Conservation (phyloP, 352 stramenopile genomes). For the Globisporangium uncinulatum region DNA sequence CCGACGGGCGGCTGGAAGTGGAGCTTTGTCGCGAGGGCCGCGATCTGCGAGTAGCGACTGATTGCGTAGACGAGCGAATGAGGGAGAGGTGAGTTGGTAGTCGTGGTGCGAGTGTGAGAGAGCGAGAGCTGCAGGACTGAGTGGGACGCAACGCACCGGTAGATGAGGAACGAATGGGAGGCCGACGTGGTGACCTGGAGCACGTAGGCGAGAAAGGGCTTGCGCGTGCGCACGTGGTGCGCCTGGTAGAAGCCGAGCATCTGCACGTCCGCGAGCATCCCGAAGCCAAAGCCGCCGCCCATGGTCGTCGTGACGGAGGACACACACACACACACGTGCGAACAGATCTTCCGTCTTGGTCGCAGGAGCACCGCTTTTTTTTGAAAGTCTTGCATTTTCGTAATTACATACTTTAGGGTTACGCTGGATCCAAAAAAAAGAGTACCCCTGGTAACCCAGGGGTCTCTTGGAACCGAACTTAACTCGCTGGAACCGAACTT, state of each 20-base stretch:
- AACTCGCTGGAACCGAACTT: no score
- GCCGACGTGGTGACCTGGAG: slow-evolving; percentile 46
- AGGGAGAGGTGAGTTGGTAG: not conserved
- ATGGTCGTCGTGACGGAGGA: slow-evolving; percentile 4
- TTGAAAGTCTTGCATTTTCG: no score
- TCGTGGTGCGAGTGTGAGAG: not conserved
- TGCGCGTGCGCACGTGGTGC: slow-evolving; percentile 34
- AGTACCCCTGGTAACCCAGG: no score
- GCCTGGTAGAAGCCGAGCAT: slow-evolving; percentile 81
- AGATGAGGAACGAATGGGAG: slow-evolving; percentile 55
- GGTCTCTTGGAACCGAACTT: no score
- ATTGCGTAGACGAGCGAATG: not conserved
- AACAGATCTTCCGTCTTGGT: not conserved
- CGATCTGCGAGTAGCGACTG: slow-evolving; percentile 75
- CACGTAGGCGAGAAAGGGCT: slow-evolving; percentile 69
- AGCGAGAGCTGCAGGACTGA: not conserved
- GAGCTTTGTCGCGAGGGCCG: slow-evolving; percentile 45
- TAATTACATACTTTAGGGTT: no score
- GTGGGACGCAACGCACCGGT: slow-evolving; percentile 27
- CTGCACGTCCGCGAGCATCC: slow-evolving; percentile 58
- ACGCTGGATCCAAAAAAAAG: no score
- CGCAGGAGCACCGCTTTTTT: no score
- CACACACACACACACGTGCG: not conserved
- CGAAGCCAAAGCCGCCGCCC: slow-evolving; percentile 55
- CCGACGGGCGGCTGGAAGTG: slow-evolving; percentile 65